These are phyloP conservation scores for Arachis monticola DNA, from an alignment of 331 rosid species.

Conservation along the genomic window DNA sequence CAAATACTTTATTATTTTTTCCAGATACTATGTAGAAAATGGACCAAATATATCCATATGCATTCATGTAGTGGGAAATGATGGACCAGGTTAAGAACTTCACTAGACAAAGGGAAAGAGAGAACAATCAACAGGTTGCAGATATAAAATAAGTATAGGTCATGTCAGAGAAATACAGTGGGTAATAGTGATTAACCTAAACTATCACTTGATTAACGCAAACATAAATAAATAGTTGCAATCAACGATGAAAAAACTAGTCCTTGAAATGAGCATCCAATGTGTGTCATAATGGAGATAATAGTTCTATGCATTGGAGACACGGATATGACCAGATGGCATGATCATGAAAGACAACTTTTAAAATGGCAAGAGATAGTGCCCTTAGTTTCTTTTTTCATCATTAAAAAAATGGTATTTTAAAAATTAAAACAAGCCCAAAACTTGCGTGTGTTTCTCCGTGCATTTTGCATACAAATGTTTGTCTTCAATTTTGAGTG, in stretches of 20 bases:
- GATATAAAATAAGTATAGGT: no score
- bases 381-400: no score
- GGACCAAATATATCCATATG: slow-evolving; percentile 2
- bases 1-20: slow-evolving; percentile 13
- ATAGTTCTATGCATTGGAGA: neutral
- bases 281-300: neutral
- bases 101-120: neutral
- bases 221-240: slow-evolving; percentile 21
- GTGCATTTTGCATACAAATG: no score
- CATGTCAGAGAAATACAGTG: no score
- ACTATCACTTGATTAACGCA: slow-evolving; percentile 15
- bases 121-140: neutral
- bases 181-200: no score
- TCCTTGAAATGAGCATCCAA: slow-evolving; percentile 11
- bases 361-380: no score
- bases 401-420: no score
- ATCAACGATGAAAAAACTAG: neutral
- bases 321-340: neutral
- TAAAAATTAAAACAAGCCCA: no score
- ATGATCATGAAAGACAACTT: no score
- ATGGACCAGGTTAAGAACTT: slow-evolving; percentile 21
- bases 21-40: neutral
- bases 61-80: neutral
- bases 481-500: neutral
- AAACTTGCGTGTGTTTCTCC: no score